Percentiles rank a stretch among this genome's conserved stretches.
phyloP scores from a whole-genome alignment of 2,329 filamentous ascomycete genomes.

The Trichoderma sp. region DNA sequence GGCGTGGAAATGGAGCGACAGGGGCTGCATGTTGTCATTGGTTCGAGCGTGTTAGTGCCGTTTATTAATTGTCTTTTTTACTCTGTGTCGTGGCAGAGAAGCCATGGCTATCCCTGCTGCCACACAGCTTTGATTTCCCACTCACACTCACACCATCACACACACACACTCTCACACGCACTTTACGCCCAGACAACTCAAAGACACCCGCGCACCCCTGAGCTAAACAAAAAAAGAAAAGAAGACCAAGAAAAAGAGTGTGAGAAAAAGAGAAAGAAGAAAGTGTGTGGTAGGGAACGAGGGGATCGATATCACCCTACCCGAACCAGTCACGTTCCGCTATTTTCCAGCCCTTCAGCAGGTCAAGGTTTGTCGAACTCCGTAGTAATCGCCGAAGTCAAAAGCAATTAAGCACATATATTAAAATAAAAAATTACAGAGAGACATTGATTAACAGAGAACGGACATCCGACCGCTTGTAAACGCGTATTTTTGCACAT shows the following conservation, averaged over 20 bases:
- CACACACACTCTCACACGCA: not conserved
- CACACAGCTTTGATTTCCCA: not conserved
- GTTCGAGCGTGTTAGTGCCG: not conserved
- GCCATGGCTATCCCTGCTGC: slow-evolving; percentile 13
- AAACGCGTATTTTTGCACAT: not conserved
- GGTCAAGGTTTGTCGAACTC: not conserved
- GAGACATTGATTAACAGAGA: not conserved
- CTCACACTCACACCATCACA: not conserved
- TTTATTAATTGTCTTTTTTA: not conserved
- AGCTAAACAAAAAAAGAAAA: not conserved
- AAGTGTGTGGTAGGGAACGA: not conserved
- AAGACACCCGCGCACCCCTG: not conserved
- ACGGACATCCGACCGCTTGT: not conserved
- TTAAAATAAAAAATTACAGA: not conserved
- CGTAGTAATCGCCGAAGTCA: not conserved
- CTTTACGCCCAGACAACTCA: not conserved
- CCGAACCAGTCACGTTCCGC: slow-evolving; percentile 2
- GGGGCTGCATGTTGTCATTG: slow-evolving; percentile 8
- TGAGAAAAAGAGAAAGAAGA: not conserved
- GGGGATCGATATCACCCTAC: not conserved
- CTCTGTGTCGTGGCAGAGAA: not conserved
- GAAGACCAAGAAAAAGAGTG: not conserved
- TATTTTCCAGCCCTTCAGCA: not conserved
- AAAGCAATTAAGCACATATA: not conserved
- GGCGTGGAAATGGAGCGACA: not conserved